These are phyloP conservation scores for Lentinula novae-zelandiae DNA, from an alignment of 1,284 basidiomycete genomes.

Conservation along the genomic window DNA sequence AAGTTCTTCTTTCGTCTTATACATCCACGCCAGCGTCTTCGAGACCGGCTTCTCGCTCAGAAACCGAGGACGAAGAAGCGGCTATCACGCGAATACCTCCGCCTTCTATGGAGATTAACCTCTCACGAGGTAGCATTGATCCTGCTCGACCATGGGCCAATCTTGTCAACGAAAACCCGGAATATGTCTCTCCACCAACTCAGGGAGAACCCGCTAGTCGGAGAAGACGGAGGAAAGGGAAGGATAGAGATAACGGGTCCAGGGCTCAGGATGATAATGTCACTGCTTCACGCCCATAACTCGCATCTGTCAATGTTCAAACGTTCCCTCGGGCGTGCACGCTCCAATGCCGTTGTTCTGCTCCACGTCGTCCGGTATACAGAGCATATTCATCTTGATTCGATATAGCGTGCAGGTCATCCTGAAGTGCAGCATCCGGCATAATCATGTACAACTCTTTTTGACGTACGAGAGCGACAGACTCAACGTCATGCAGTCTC, in stretches of 20 bases:
- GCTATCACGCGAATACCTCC: conserved; percentile 36
- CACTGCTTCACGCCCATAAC: not conserved
- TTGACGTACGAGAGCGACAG: no score
- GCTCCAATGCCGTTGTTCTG: no score
- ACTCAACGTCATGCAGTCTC: no score
- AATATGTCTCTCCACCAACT: conserved; percentile 35
- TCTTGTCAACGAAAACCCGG: conserved; percentile 27
- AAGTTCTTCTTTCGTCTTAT: conserved; percentile 50
- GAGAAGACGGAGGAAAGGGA: conserved; percentile 19
- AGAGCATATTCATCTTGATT: no score
- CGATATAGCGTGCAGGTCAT: no score
- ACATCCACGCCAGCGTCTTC: conserved; percentile 32
- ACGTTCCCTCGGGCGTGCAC: no score
- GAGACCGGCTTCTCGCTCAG: conserved; percentile 31
- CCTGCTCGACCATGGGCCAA: conserved; percentile 47
- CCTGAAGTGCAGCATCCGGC: no score
- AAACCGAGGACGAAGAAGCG: conserved; percentile 23
- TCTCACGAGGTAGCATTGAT: conserved; percentile 27
- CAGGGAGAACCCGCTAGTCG: not conserved
- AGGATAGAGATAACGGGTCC: not conserved
- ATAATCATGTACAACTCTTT: no score
- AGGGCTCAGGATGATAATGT: not conserved
- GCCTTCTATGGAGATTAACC: conserved; percentile 35
- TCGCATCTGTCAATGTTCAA: no score
- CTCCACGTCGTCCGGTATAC: no score